Base-by-base conservation (phyloP, 805 yeast genomes). In the Pichia kluyveri region DNA sequence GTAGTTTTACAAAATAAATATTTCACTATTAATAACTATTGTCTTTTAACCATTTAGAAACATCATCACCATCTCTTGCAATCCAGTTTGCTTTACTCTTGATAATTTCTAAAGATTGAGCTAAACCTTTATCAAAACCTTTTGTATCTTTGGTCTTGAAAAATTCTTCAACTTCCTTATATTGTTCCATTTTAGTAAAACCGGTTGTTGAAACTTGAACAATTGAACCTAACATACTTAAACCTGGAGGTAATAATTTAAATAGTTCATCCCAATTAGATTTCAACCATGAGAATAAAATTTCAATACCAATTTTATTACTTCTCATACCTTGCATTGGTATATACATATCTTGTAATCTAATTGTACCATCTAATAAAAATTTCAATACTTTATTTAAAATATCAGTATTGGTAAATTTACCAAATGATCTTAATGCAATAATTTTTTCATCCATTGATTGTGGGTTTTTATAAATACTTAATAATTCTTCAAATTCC, bases 161-260 rank as follows among this genome's bases (percentile, higher is more conserved):
- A 62, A 78, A 80, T 11, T 47, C 57, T 48, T 67, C 68, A 45
- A 78, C 67, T 45, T 71, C 73, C n/a, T 63, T 58, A 44, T 64
- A 62, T 53, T 67, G 72, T 36, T 68, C 69, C 55, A 56, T 57
- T 18, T 71, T 55, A 34, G 74, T 70, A 52, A 71, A 69, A 40
- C 61, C 68, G 48, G 55, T 68, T 42, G 86, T 75, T 43, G 82
- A 68, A 36, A 84, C 53, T 32, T 73, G 70, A 38, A 91, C 84
- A 50, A 93, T 81, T 18, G 82, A 71, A 19, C 91, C 84, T 57
- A 91, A 72, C 86, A 89, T 79, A 26, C 88, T 74, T 54, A 83
- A 74, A 12, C 87, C 83, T 15, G 95, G 87, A 45, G 97, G 96
- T 61, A 88, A 75, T 59, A 75, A 70, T 62, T 78, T 73, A 56